These are phyloP conservation scores for Solanum etuberosum DNA, from an alignment of 257 asterid species.

Conservation along the genomic window DNA sequence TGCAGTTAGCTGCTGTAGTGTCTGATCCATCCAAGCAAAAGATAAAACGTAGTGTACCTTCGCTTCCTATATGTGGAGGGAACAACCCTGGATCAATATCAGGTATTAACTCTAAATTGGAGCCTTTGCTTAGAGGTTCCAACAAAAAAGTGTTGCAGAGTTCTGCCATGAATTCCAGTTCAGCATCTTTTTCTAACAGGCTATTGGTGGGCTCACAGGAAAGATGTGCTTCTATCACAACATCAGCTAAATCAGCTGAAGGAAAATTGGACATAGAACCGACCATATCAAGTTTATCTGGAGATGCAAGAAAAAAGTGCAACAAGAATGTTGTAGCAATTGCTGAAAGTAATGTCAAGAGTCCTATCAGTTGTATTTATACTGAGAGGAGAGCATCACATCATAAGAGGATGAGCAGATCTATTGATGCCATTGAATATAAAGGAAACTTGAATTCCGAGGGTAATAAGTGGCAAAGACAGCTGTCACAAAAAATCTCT, in stretches of 20 bases:
- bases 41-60: neutral
- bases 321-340: conserved; percentile 22
- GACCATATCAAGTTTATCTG: conserved; percentile 25
- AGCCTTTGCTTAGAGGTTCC: conserved; percentile 69
- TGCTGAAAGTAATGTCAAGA: conserved; percentile 30
- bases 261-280: conserved; percentile 34
- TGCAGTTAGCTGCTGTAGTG: conserved; percentile 4
- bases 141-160: conserved; percentile 58
- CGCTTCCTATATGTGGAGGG: conserved; percentile 17
- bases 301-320: conserved; percentile 18
- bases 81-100: conserved; percentile 20
- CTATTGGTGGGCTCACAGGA: conserved; percentile 93
- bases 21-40: conserved; percentile 15
- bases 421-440: conserved; percentile 35
- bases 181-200: conserved; percentile 88
- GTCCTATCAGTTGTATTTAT: conserved; percentile 26
- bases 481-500: conserved; percentile 27
- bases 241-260: conserved; percentile 55
- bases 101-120: conserved; percentile 87
- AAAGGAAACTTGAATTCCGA: conserved; percentile 22
- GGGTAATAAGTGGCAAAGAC: conserved; percentile 31
- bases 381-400: conserved; percentile 18
- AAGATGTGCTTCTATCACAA: conserved; percentile 46
- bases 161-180: conserved; percentile 89
- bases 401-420: conserved; percentile 26